Evolutionary conservation across 805 yeast genomes (phyloP), one percentile per base, ranked within the genome.

Genomic region (Pichia eremophila): DNA sequence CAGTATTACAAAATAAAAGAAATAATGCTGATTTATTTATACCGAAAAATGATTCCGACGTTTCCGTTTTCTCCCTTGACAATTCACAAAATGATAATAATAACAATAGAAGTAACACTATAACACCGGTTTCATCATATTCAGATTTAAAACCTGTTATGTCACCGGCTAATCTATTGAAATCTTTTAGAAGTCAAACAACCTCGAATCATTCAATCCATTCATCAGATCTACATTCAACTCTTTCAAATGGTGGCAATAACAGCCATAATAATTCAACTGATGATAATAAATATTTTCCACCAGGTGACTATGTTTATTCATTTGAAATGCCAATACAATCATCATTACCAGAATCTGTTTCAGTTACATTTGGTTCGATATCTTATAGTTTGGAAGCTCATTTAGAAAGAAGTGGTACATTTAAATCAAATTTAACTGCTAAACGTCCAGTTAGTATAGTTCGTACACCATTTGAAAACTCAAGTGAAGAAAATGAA

Each of bases 281-380:
- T 18, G 61, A 55, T 40, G 61, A 53, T 38, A 59, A 51, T 39
- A 66, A 65, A 45, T 64, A 68, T 5, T 90, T 91, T 55, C 70
- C 74, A 22, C 88, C 95, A 0, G 99, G 98, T 19, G 97, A 90
- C 58, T 93, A 93, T 60, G 74, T 88, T 41, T 93, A 91, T 69
- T 84, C 87, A 50, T 91, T 93, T 64, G 99, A 93, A 64, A 86
- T 89, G 49, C 83, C 95, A 7, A 72, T 93, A 28, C 91, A 86
- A 7, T 77, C 90, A 11, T 78, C 85, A 14, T 71, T 82, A 28
- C 97, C 97, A 0, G 99, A 93, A 62, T 60, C 95, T 0, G 74
- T 84, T 4, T 67, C 69, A 36, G 87, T 87, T 14, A 80, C 89
- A 7, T 89, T 87, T 65, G 99, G 99, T 2, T 72, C 77, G 14